These are phyloP conservation scores for Somion occarium DNA, from an alignment of 1,284 basidiomycete genomes.

Conservation along the genomic window DNA sequence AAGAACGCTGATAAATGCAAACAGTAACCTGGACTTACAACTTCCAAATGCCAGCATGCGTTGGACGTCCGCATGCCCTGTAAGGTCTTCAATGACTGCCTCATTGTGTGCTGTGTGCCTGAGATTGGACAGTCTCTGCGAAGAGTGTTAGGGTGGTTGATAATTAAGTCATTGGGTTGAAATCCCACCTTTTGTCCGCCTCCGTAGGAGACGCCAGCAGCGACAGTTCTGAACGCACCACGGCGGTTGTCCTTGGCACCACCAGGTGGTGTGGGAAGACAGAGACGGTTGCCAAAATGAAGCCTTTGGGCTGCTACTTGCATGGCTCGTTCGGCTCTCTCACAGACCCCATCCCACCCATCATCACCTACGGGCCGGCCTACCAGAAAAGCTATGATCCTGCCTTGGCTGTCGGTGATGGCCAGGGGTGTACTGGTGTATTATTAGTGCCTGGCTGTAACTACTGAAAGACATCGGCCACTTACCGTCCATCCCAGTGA, in stretches of 20 bases:
- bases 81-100: not conserved
- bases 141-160: no score
- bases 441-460: not conserved
- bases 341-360: not conserved
- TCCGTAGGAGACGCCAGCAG: constrained; percentile 13
- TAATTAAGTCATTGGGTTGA: no score
- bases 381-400: not conserved
- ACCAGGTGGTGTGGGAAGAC: not conserved
- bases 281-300: not conserved
- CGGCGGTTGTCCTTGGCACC: constrained; percentile 5
- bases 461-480: not conserved
- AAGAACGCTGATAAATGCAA: not conserved
- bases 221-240: constrained; percentile 7
- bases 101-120: not conserved
- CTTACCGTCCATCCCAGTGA: not conserved
- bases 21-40: not conserved
- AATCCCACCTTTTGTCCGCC: constrained; percentile 13
- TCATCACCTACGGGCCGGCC: not conserved
- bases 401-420: not conserved
- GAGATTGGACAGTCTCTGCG: no score
- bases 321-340: not conserved
- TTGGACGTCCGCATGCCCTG: not conserved
- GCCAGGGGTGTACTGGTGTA: not conserved
- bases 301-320: not conserved
- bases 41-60: not conserved